Conservation (phyloP, 2,329 filamentous ascomycete genomes). For the Hypoxylon sp. region DNA sequence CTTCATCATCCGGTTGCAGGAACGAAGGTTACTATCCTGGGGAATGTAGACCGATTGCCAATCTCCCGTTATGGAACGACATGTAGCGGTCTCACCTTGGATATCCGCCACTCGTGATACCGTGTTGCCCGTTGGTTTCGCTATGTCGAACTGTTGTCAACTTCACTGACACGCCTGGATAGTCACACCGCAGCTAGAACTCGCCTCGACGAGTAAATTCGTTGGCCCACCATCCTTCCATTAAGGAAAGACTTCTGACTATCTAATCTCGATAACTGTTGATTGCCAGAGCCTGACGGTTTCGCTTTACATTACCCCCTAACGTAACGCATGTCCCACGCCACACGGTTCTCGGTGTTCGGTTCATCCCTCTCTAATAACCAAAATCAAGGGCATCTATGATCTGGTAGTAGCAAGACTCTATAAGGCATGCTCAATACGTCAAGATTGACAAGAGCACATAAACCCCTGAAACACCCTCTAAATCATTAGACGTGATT, state of each 20-base stretch:
- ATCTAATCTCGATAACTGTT: slow-evolving; percentile 31
- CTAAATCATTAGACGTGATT: slow-evolving; percentile 23
- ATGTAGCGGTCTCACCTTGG: slow-evolving; percentile 42
- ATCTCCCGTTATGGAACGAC: slow-evolving; percentile 42
- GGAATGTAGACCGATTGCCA: slow-evolving; percentile 46
- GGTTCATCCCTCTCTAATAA: slow-evolving; percentile 21
- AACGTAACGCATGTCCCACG: slow-evolving; percentile 30
- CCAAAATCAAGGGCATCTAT: slow-evolving; percentile 10
- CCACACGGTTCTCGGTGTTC: slow-evolving; percentile 17
- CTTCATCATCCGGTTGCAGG: slow-evolving; percentile 39
- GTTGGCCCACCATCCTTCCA: slow-evolving; percentile 38
- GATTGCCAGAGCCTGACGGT: slow-evolving; percentile 24
- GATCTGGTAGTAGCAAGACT: slow-evolving; percentile 13
- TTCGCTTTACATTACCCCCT: slow-evolving; percentile 30
- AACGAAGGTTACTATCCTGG: slow-evolving; percentile 41
- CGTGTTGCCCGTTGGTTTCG: slow-evolving; percentile 39
- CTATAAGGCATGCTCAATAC: slow-evolving; percentile 12
- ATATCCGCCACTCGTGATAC: slow-evolving; percentile 35
- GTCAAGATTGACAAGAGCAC: slow-evolving; percentile 19
- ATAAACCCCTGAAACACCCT: slow-evolving; percentile 35
- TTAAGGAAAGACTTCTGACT: slow-evolving; percentile 20
- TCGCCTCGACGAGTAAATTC: slow-evolving; percentile 48
- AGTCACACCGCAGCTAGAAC: slow-evolving; percentile 46
- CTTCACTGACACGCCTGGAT: slow-evolving; percentile 40
- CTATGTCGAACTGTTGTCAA: slow-evolving; percentile 39